Base-by-base conservation (phyloP, 257 asterid genomes). In the Petunia secreta region DNA sequence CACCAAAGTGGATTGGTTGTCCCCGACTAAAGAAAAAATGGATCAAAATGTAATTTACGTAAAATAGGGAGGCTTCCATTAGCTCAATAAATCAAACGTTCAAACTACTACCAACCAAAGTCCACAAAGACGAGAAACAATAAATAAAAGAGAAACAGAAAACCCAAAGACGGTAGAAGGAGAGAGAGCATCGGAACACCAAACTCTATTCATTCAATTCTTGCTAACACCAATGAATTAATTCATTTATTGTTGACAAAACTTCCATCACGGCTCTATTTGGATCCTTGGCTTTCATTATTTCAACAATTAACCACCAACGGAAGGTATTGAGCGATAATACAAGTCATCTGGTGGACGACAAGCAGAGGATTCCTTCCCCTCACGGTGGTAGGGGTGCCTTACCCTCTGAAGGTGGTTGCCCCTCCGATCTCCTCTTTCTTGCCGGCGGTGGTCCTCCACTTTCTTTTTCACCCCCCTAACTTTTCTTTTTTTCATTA, bases 331-430 rank as follows among this genome's bases (percentile, higher is more conserved):
- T 82, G 80, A 10, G 41, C 39, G 57, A 68, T 53, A 58, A 38
- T 76, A 82, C 63, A 64, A 25, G 59, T 10, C 71, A 82, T 85
- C 80, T 88, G 87, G 87, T 84, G 90, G 82, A 65, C 84, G 92
- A 83, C 79, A 85, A 91, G 84, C 83, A 84, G 84, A 86, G 87
- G 75, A 89, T 68, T 85, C 91, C 97, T 14, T 89, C 91, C 86
- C 93, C 92, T 77, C 92, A 89, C 95, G 97, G 93, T 77, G 97
- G 97, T 59, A 86, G 94, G 91, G 97, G 97, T 81, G 93, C 97
- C 78, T 79, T 82, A 67, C 97, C 93, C 41, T 89, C 97, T 75
- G 91, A 88, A 89, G 97, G 95, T 88, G 97, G 95, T 85, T 89
- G 90, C 82, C 97, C 97, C 48, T 90, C 92, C 60, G 93, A 90